Conservation (phyloP, 208 protist species). For the Naegleria fowleri region DNA sequence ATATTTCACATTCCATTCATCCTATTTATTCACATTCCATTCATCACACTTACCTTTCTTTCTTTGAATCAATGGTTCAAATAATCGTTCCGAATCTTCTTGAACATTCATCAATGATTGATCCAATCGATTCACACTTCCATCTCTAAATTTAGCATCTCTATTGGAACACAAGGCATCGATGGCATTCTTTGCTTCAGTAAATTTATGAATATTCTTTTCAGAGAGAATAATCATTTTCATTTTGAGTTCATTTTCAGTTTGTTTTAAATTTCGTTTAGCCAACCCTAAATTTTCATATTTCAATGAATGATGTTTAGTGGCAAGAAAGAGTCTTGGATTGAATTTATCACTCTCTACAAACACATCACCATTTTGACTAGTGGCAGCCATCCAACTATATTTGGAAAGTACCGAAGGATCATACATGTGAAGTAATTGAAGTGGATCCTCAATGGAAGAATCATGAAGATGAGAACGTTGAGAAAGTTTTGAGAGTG, state of each 20-base stretch:
- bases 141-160: slow-evolving; percentile 9
- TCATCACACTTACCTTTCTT: background rate
- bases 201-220: slow-evolving; percentile 1
- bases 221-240: background rate
- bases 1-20: too few species aligned
- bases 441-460: background rate
- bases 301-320: background rate
- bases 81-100: background rate
- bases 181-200: background rate
- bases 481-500: background rate
- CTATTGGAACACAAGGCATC: background rate
- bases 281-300: background rate
- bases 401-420: background rate
- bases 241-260: background rate
- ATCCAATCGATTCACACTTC: background rate
- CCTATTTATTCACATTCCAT: too few species aligned
- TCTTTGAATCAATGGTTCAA: background rate
- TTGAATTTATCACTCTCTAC: background rate
- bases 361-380: background rate
- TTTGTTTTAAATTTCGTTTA: background rate
- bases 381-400: background rate
- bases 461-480: background rate
- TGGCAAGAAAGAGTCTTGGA: background rate
- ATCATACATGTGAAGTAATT: background rate
- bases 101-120: background rate